Conservation (phyloP, 192 early-diverging fungal species). For the Glomus cerebriforme region DNA sequence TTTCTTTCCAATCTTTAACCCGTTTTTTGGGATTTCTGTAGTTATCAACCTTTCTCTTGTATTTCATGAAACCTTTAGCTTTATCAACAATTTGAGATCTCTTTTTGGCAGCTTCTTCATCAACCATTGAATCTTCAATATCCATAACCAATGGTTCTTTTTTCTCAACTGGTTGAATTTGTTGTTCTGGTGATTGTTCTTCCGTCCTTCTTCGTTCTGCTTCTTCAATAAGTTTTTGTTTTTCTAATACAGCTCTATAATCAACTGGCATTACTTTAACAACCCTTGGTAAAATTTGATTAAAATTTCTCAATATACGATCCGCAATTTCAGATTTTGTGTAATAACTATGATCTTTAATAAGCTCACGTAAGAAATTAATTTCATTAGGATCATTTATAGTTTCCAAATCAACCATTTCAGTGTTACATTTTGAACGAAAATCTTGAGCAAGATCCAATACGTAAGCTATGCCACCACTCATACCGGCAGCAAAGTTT, state of each 20-base stretch:
- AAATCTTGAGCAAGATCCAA: conserved; percentile 72
- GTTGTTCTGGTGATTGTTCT: conserved; percentile 34
- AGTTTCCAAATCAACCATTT: conserved; percentile 88
- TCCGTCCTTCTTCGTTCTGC: conserved; percentile 41
- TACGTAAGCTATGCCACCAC: conserved; percentile 95
- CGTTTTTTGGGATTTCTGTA: conserved; percentile 87
- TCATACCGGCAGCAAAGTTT: conserved; percentile 99
- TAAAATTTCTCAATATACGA: conserved; percentile 70
- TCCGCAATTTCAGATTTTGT: conserved; percentile 84
- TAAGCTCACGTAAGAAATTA: conserved; percentile 68
- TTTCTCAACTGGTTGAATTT: conserved; percentile 37
- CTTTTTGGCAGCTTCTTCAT: conserved; percentile 72
- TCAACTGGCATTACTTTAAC: conserved; percentile 95
- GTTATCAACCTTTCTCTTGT: conserved; percentile 82
- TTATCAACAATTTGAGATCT: conserved; percentile 84
- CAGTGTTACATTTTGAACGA: conserved; percentile 76
- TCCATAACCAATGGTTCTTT: conserved; percentile 74
- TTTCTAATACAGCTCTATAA: conserved; percentile 80
- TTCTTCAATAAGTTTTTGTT: conserved; percentile 49
- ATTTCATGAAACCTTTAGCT: conserved; percentile 93
- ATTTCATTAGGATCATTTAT: conserved; percentile 78
- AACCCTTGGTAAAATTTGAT: conserved; percentile 71
- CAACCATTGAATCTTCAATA: conserved; percentile 87
- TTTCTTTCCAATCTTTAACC: conserved; percentile 90
- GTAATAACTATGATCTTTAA: conserved; percentile 78